Conservation (phyloP, 495 filamentous ascomycete genomes). For the Talaromyces borbonicus region DNA sequence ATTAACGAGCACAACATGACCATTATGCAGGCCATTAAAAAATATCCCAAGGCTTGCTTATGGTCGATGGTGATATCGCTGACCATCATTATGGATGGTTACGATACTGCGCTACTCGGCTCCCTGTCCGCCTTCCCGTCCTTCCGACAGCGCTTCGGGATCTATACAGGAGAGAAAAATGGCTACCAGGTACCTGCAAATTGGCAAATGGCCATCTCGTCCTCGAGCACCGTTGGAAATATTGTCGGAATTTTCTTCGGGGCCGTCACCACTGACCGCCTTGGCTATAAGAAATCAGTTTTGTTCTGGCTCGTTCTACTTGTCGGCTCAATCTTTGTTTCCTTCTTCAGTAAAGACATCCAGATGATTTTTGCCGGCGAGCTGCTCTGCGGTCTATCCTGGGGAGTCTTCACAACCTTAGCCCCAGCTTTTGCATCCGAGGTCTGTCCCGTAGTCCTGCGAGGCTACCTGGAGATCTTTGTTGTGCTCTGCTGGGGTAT, state of each 20-base stretch:
- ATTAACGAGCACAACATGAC: slow-evolving; percentile 16
- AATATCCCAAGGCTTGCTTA: slow-evolving; percentile 34
- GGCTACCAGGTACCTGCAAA: slow-evolving; percentile 48
- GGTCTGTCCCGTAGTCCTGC: slow-evolving; percentile 32
- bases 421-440: slow-evolving; percentile 44
- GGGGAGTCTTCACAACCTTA: slow-evolving; percentile 41
- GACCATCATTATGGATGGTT: slow-evolving; percentile 42
- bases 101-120: slow-evolving; percentile 31
- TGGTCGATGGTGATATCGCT: slow-evolving; percentile 36
- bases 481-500: slow-evolving; percentile 37
- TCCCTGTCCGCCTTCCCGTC: slow-evolving; percentile 25
- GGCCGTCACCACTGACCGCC: too few relatives aligned
- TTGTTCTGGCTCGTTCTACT: too few relatives aligned
- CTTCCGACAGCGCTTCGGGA: slow-evolving; percentile 53
- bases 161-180: slow-evolving; percentile 23
- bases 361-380: too few relatives aligned
- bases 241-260: slow-evolving; percentile 14
- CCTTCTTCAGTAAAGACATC: too few relatives aligned
- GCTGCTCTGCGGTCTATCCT: too few relatives aligned
- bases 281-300: too few relatives aligned
- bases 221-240: slow-evolving; percentile 28
- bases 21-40: slow-evolving; percentile 9
- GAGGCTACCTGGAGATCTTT: slow-evolving; percentile 32
- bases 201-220: slow-evolving; percentile 60
- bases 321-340: too few relatives aligned